phyloP scores from a whole-genome alignment of 2,329 filamentous ascomycete genomes.

The Cryphonectria japonica region DNA sequence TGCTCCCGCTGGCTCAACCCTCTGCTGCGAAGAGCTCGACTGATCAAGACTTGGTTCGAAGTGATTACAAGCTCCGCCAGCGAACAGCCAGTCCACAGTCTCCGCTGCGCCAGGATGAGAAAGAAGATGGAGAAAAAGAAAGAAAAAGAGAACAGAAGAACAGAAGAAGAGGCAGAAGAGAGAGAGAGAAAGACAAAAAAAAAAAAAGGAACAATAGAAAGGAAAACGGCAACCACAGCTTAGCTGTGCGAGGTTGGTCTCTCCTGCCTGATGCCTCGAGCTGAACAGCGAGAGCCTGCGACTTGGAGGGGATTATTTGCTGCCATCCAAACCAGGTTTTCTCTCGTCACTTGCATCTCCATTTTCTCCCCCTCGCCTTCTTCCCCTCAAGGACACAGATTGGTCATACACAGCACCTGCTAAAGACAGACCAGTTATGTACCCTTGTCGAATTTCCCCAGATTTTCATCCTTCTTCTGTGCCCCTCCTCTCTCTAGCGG shows the following conservation, averaged over 20 bases:
- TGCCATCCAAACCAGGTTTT: neutral
- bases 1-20: neutral
- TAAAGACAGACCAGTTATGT: neutral
- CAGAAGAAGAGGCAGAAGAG: too few species aligned
- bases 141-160: too few species aligned
- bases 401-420: neutral
- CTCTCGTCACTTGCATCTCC: neutral
- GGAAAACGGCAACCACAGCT: too few species aligned
- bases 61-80: neutral
- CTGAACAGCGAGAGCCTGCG: neutral
- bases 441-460: conserved; percentile 19
- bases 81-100: neutral
- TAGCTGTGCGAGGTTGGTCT: neutral
- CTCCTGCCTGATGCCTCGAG: too few species aligned
- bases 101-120: neutral
- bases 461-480: neutral
- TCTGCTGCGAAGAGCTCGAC: neutral
- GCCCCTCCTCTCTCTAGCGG: neutral
- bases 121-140: too few species aligned
- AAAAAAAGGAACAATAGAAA: too few species aligned
- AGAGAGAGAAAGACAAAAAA: too few species aligned
- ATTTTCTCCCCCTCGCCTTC: too few species aligned
- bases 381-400: neutral
- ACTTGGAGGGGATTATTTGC: neutral
- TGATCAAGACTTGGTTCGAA: neutral